These are phyloP conservation scores for Raphanus hybrid DNA, from an alignment of 441 rosid species.

Conservation along the genomic window DNA sequence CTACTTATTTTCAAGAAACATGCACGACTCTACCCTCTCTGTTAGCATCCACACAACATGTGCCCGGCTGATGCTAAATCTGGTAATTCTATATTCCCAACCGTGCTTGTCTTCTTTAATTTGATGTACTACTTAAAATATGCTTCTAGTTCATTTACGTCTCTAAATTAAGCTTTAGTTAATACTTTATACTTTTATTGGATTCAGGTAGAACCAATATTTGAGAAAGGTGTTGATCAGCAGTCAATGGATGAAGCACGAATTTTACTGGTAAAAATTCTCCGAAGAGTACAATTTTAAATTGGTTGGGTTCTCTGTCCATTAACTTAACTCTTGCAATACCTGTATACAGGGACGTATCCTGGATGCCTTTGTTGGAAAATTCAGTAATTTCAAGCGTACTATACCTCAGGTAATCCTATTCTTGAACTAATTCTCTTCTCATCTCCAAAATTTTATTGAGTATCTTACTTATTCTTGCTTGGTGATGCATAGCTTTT, in stretches of 20 bases:
- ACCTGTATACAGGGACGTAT: slow-evolving; percentile 71
- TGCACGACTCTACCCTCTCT: slow-evolving; percentile 98
- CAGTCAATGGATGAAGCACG: slow-evolving; percentile 97
- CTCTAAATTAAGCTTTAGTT: no score
- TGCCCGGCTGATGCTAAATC: slow-evolving; percentile 98
- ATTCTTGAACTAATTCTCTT: background rate
- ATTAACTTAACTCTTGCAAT: slow-evolving; percentile 31
- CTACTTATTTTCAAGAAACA: slow-evolving; percentile 95
- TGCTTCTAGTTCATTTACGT: background rate
- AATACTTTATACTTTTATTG: slow-evolving; percentile 34
- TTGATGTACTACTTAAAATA: background rate
- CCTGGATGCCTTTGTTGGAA: slow-evolving; percentile 99
- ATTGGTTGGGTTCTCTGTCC: slow-evolving; percentile 23
- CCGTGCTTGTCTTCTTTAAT: slow-evolving; percentile 17
- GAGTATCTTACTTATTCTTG: background rate
- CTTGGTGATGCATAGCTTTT: slow-evolving; percentile 48
- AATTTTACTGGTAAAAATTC: slow-evolving; percentile 69
- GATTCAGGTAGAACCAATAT: slow-evolving; percentile 95
- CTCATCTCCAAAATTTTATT: background rate
- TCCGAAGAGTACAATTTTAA: slow-evolving; percentile 25
- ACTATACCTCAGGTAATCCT: slow-evolving; percentile 91
- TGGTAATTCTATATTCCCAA: slow-evolving; percentile 58
- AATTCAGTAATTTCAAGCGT: slow-evolving; percentile 92
- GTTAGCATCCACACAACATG: slow-evolving; percentile 97
- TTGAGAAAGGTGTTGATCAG: slow-evolving; percentile 94